These are phyloP conservation scores for Alternaria solani DNA, from an alignment of 2,329 filamentous ascomycete species.

Conservation along the genomic window DNA sequence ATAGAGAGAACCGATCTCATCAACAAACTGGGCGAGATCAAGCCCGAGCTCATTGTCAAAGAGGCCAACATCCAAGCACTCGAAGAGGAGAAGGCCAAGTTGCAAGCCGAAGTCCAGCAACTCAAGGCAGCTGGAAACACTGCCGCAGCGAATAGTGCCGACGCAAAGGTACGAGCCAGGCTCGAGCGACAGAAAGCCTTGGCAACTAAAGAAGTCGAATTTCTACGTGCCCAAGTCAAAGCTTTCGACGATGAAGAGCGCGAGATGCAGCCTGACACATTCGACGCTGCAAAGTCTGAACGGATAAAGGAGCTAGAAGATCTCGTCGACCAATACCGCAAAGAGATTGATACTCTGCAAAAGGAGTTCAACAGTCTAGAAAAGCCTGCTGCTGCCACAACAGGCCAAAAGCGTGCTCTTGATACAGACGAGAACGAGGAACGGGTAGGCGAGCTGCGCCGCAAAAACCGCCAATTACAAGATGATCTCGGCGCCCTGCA, in stretches of 20 bases:
- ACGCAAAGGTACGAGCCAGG: constrained; percentile 73
- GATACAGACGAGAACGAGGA: constrained; percentile 67
- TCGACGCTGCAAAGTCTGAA: constrained; percentile 76
- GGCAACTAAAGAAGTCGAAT: constrained; percentile 91
- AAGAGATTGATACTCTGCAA: constrained; percentile 78
- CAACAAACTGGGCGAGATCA: constrained; percentile 78
- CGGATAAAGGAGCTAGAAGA: constrained; percentile 83
- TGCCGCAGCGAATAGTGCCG: constrained; percentile 56
- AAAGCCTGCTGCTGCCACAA: constrained; percentile 54
- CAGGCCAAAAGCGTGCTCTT: constrained; percentile 70
- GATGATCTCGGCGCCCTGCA: constrained; percentile 75
- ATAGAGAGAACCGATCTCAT: constrained; percentile 81
- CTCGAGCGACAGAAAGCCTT: constrained; percentile 86
- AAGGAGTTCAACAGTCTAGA: constrained; percentile 76
- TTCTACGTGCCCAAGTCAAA: constrained; percentile 89
- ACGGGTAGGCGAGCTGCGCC: constrained; percentile 80
- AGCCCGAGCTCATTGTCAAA: constrained; percentile 79
- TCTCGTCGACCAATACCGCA: constrained; percentile 86
- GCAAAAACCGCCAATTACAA: constrained; percentile 87
- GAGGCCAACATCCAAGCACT: constrained; percentile 77
- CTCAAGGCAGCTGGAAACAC: constrained; percentile 60
- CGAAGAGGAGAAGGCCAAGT: constrained; percentile 71
- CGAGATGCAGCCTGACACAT: constrained; percentile 81
- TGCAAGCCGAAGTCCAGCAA: constrained; percentile 76
- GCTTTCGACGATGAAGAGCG: constrained; percentile 85